phyloP scores from a whole-genome alignment of 805 yeast species.

The Alloascoidea hylecoeti region DNA sequence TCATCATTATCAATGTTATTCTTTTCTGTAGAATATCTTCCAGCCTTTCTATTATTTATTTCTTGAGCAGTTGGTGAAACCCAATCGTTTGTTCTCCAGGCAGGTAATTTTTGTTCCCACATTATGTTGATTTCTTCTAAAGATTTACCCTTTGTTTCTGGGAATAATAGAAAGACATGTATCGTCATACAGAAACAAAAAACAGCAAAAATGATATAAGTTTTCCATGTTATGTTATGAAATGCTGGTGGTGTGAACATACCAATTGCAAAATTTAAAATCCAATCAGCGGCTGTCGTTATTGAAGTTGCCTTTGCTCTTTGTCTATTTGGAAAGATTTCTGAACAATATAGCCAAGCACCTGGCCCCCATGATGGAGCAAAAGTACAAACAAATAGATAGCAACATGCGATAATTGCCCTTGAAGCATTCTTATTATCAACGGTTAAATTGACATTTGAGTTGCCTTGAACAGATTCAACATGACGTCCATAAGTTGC shows the following conservation, averaged over 20 bases:
- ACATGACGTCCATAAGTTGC: constrained; percentile 10
- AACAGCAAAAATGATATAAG: constrained; percentile 28
- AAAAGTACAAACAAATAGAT: constrained; percentile 41
- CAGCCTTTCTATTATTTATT: no score
- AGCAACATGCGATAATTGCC: constrained; percentile 33
- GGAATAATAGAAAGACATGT: constrained; percentile 43
- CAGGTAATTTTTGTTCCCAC: constrained; percentile 17
- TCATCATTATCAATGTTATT: no score
- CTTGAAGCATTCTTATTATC: constrained; percentile 41
- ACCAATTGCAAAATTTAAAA: constrained; percentile 47
- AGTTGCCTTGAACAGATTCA: constrained; percentile 57
- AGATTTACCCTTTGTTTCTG: constrained; percentile 53
- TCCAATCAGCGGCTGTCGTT: constrained; percentile 57
- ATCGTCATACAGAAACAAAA: constrained; percentile 12
- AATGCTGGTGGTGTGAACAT: constrained; percentile 49
- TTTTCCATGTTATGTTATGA: constrained; percentile 42
- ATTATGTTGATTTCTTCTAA: constrained; percentile 74
- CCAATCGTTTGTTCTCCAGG: background rate
- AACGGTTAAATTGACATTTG: constrained; percentile 25
- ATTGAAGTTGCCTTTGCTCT: constrained; percentile 60
- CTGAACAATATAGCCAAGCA: constrained; percentile 56
- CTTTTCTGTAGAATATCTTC: no score
- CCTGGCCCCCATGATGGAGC: constrained; percentile 42
- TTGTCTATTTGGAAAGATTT: constrained; percentile 47
- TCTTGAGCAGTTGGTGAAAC: no score